Percentiles rank a stretch among this genome's conserved stretches.
phyloP scores from a whole-genome alignment of 2,329 filamentous ascomycete species.

The Pseudogymnoascus sp. region DNA sequence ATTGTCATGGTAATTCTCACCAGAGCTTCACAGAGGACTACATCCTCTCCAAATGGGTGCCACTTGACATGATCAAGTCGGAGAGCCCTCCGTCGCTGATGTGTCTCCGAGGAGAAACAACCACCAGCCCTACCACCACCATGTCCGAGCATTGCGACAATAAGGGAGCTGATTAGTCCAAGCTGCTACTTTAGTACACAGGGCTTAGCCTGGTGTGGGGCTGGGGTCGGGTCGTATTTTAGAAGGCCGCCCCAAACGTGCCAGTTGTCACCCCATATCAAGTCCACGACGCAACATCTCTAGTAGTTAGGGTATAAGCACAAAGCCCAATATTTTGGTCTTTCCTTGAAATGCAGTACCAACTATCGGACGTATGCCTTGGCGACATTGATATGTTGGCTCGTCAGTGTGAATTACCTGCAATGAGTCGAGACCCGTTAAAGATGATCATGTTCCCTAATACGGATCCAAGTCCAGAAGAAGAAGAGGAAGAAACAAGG shows the following conservation, averaged over 20 bases:
- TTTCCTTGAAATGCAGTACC: not conserved
- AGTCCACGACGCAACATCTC: not conserved
- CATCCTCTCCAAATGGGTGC: too few species aligned
- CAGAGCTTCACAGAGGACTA: too few species aligned
- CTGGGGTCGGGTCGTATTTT: not conserved
- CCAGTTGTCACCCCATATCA: not conserved
- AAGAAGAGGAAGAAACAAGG: not conserved
- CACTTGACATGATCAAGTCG: too few species aligned
- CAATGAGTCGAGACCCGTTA: not conserved
- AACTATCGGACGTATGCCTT: not conserved
- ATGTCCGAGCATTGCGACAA: too few species aligned
- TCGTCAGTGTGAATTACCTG: not conserved
- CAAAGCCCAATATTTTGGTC: not conserved
- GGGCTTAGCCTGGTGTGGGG: not conserved
- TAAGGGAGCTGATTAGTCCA: too few species aligned
- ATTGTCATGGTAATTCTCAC: too few species aligned
- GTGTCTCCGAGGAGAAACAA: too few species aligned
- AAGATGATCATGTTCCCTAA: not conserved
- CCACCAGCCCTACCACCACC: too few species aligned
- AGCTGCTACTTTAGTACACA: not conserved
- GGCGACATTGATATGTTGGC: not conserved
- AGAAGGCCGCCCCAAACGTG: not conserved
- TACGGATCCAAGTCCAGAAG: not conserved
- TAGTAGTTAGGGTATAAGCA: not conserved
- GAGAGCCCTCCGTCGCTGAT: too few species aligned